Conservation (phyloP, 1,139 yeast genomes). For the Yamadazyma epiphylla region DNA sequence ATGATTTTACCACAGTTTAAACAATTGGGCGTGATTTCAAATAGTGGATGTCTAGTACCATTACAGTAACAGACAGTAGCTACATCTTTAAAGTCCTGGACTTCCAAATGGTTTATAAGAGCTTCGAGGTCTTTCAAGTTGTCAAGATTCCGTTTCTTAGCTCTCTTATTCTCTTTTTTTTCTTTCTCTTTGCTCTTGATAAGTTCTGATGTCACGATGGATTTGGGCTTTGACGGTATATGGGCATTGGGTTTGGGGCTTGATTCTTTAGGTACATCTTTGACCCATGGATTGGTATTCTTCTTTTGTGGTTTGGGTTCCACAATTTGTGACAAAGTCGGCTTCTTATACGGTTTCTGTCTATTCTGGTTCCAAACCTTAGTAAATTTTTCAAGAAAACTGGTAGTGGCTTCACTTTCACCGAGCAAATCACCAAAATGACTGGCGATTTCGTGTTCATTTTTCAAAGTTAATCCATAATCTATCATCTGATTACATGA, state of each 20-base stretch:
- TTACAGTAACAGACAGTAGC: constrained; percentile 65
- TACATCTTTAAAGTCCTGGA: constrained; percentile 14
- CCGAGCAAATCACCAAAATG: constrained; percentile 54
- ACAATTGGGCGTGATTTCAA: constrained; percentile 91
- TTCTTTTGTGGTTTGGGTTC: not conserved
- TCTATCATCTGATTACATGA: constrained; percentile 39
- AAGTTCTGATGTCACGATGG: constrained; percentile 18
- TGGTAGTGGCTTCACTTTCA: constrained; percentile 42
- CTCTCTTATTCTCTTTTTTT: constrained; percentile 25
- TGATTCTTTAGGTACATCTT: not conserved
- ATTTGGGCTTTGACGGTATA: constrained; percentile 2
- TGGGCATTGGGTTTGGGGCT: not conserved
- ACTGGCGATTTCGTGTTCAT: constrained; percentile 39
- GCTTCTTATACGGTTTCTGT: constrained; percentile 1
- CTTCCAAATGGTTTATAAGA: constrained; percentile 33
- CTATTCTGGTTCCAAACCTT: constrained; percentile 8
- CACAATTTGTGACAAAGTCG: not conserved
- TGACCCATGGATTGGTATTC: not conserved
- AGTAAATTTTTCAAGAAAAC: constrained; percentile 33
- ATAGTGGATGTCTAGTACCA: constrained; percentile 82
- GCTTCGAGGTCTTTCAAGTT: constrained; percentile 58
- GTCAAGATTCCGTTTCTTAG: constrained; percentile 38
- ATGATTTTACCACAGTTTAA: constrained; percentile 91
- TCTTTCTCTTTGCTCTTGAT: constrained; percentile 17
- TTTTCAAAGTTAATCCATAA: constrained; percentile 39